Conservation (phyloP, 306 rosid genomes). For the Casuarina glauca region DNA sequence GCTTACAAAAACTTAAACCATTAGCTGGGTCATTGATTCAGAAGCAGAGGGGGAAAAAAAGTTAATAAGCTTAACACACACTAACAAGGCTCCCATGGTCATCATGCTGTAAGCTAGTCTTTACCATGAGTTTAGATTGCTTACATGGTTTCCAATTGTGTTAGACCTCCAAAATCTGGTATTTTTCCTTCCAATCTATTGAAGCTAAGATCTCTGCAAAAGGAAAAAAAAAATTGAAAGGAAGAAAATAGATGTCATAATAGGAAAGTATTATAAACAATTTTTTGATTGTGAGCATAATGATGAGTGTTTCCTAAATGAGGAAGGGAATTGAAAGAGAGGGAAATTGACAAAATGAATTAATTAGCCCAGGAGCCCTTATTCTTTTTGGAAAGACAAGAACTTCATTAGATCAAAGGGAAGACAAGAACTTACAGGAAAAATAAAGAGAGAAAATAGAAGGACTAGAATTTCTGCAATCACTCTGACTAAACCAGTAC, state of each 20-base stretch:
- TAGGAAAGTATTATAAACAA: neutral
- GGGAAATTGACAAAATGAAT: neutral
- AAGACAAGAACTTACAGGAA: no score
- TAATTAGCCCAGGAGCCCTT: no score
- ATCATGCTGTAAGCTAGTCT: neutral
- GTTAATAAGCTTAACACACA: neutral
- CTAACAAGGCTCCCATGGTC: neutral
- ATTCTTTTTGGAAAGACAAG: no score
- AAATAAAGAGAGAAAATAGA: no score
- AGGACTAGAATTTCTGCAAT: no score
- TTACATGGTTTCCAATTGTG: slow-evolving; percentile 24
- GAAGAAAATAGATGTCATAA: neutral
- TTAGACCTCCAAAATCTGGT: slow-evolving; percentile 21
- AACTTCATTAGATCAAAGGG: no score
- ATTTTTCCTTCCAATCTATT: slow-evolving; percentile 29
- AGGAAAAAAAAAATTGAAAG: no score
- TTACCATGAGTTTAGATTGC: neutral
- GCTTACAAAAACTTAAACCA: neutral
- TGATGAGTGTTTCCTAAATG: neutral
- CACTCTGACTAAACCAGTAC: no score
- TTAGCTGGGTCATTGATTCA: neutral
- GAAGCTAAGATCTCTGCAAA: slow-evolving; percentile 35
- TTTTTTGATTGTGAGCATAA: neutral
- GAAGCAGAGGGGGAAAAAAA: neutral
- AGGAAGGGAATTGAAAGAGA: neutral